Percentiles rank a stretch among this genome's conserved stretches.
These are phyloP conservation scores for Blastobotrys muscicola DNA, from an alignment of 805 yeast species.

Conservation along the genomic window DNA sequence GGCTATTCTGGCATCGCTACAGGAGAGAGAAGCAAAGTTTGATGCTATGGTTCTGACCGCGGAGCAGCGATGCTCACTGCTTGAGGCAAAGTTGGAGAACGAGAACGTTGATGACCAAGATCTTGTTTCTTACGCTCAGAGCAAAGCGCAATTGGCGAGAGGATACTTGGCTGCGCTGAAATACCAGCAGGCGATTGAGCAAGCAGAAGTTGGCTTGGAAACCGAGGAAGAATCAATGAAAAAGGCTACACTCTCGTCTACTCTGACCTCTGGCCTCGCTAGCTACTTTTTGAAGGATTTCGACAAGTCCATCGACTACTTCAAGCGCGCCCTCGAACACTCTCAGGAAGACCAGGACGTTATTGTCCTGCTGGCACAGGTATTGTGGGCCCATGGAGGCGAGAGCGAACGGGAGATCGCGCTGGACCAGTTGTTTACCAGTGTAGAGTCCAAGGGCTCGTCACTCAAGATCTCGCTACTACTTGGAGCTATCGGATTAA, in stretches of 20 bases:
- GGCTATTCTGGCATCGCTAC: constrained; percentile 23
- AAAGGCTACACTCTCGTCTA: constrained; percentile 38
- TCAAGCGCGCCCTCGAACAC: constrained; percentile 49
- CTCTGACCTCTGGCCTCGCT: constrained; percentile 64
- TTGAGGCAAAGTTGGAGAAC: constrained; percentile 50
- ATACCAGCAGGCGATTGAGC: constrained; percentile 50
- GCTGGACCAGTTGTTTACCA: constrained; percentile 65
- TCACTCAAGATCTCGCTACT: constrained; percentile 59
- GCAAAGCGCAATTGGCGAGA: constrained; percentile 66
- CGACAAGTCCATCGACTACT: constrained; percentile 56
- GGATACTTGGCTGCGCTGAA: constrained; percentile 51
- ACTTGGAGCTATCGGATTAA: constrained; percentile 70
- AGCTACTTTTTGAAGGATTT: constrained; percentile 54
- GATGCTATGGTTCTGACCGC: constrained; percentile 44
- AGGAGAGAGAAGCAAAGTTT: constrained; percentile 63
- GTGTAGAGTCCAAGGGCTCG: constrained; percentile 54
- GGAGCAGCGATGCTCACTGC: constrained; percentile 34
- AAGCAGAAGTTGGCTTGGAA: constrained; percentile 47
- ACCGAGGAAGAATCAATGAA: constrained; percentile 17
- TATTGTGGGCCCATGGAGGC: constrained; percentile 64
- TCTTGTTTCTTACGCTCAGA: constrained; percentile 43
- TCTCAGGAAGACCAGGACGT: constrained; percentile 54
- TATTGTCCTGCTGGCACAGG: constrained; percentile 68
- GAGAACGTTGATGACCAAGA: constrained; percentile 36
- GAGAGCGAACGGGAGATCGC: constrained; percentile 79